Evolutionary conservation across 208 protist genomes (phyloP), one percentile per base, ranked within the genome.

Genomic region (Acanthamoeba healyi): DNA sequence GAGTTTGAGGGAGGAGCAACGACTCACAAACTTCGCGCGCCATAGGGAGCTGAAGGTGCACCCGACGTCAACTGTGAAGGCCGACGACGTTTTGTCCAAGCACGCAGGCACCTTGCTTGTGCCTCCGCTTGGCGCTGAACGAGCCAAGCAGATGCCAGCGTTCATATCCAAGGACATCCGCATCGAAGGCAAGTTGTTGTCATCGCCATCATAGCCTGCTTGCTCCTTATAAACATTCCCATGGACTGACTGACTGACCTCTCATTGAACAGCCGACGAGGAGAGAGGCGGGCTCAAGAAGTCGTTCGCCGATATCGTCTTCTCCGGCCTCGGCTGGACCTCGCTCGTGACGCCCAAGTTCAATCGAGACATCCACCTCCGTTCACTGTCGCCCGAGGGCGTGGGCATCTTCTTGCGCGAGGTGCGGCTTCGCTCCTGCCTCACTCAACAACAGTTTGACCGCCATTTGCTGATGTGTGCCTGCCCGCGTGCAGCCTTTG

Each of bases 261-360:
- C n/a, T n/a, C n/a, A n/a, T n/a, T n/a, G 44, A 12, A 22, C 46
- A 86, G 77, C 77, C 29, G 77, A 86, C 15, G 44, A 51, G 44
- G 44, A 86, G 46, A 79, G 36, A 26, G 44, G 72, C 7, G 94
- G 94, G 36, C 74, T 87, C 17, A 65, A 79, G 74, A 94, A 95
- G 58, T 90, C 94, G 3, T 84, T 84, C 63, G 29, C 70, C 38
- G 94, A 95, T 84, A n/a, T 95, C 17, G 92, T 95, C 19, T 92
- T 95, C 26, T 95, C 94, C 24, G 94, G 94, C n/a, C n/a, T 95
- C 17, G 94, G 94, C 44, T 95, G 94, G 94, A 72, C 58, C 26
- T 67, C 84, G 19, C 58, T 91, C 0, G 58, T 29, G 38, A 49
- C 56, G 40, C 84, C 54, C 34, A 91, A 70, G 32, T 91, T 91